These are phyloP conservation scores for Betula pendula DNA, from an alignment of 306 rosid species.

Conservation along the genomic window DNA sequence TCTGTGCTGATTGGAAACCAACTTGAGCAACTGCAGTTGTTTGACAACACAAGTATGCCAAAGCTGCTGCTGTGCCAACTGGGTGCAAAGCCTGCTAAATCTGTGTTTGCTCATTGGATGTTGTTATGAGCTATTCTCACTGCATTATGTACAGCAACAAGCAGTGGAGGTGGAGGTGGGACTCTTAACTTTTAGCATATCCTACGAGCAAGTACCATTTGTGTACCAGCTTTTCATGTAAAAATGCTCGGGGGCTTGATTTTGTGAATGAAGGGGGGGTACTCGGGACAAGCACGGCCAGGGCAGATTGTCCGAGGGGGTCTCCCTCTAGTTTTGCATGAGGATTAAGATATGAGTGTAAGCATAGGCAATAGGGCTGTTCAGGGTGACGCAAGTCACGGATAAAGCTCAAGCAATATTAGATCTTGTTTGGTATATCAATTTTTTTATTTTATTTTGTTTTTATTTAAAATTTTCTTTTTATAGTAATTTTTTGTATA, in stretches of 20 bases:
- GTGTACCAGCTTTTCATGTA: background rate
- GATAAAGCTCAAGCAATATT: conserved; percentile 22
- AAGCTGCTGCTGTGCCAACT: conserved; percentile 11
- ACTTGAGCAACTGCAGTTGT: conserved; percentile 1
- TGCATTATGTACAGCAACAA: background rate
- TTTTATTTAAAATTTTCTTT: conserved; percentile 8
- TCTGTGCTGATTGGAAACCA: background rate
- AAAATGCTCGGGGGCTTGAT: background rate
- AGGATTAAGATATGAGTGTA: background rate
- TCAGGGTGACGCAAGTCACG: conserved; percentile 32
- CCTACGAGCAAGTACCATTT: background rate
- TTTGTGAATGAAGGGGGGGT: too few species aligned
- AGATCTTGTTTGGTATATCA: conserved; percentile 21
- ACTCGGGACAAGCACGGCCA: background rate
- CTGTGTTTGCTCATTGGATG: background rate
- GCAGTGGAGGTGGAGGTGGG: background rate
- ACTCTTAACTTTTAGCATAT: background rate
- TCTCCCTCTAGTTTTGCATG: conserved; percentile 14
- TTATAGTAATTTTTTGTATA: conserved; percentile 38
- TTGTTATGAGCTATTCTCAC: background rate
- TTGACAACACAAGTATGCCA: background rate
- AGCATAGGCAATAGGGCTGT: background rate
- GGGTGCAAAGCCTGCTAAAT: background rate
- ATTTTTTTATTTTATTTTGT: background rate
- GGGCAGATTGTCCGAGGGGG: background rate